These are phyloP conservation scores for Typha latifolia DNA, from an alignment of 176 grass and related monocot genomes.

Conservation along the genomic window DNA sequence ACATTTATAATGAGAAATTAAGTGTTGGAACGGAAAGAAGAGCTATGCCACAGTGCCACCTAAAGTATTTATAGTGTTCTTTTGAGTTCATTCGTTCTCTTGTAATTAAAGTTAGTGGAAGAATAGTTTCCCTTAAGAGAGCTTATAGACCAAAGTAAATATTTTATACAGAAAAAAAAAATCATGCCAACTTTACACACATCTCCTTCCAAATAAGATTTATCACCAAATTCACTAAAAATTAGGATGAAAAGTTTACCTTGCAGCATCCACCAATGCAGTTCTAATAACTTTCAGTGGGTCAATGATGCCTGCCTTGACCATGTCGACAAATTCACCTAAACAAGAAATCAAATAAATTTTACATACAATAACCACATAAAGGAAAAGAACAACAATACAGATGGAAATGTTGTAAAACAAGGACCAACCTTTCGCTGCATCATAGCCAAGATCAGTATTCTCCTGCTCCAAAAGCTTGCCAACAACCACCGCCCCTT, in stretches of 20 bases:
- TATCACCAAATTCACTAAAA: neutral
- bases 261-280: conserved; percentile 20
- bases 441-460: conserved; percentile 23
- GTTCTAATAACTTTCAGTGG: conserved; percentile 23
- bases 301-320: conserved; percentile 19
- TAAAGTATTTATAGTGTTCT: too few species aligned
- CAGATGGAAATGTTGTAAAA: neutral
- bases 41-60: too few species aligned
- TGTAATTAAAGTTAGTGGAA: too few species aligned
- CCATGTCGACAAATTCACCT: conserved; percentile 24
- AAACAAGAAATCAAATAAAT: neutral
- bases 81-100: too few species aligned
- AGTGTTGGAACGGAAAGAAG: too few species aligned
- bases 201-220: neutral
- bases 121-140: too few species aligned
- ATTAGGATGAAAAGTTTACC: conserved; percentile 1
- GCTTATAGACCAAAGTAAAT: too few species aligned
- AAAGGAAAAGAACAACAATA: neutral
- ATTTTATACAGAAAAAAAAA: too few species aligned
- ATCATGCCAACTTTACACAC: too few species aligned
- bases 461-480: conserved; percentile 24
- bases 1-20: too few species aligned
- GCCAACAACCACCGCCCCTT: conserved; percentile 16
- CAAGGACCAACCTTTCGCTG: conserved; percentile 14
- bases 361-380: neutral